Evolutionary conservation across 1,139 yeast species (phyloP).

Genomic region (Zhuliangozyma parablackwelliae): DNA sequence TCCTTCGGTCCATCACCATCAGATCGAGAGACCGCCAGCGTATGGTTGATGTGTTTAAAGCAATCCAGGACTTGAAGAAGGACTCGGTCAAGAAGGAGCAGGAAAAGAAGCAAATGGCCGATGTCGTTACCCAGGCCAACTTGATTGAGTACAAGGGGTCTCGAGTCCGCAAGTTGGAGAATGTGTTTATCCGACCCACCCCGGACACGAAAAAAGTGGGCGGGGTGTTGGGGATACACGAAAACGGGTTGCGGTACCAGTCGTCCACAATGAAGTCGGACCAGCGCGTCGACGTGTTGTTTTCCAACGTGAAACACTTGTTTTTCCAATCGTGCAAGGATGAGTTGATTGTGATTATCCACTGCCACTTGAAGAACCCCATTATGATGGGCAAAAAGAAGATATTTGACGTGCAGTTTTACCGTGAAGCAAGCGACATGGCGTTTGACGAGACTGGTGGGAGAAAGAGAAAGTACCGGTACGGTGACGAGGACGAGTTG

Average conservation of each 20-base stretch:
- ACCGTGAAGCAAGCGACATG: constrained; percentile 94
- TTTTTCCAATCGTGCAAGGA: constrained; percentile 96
- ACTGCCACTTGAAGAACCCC: constrained; percentile 88
- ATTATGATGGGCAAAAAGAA: constrained; percentile 94
- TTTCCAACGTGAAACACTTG: constrained; percentile 85
- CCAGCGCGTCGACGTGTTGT: constrained; percentile 82
- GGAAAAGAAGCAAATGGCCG: constrained; percentile 89
- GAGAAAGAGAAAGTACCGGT: constrained; percentile 80
- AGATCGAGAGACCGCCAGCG: constrained; percentile 90
- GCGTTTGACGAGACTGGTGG: constrained; percentile 98
- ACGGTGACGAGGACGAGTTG: constrained; percentile 97
- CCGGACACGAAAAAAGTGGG: constrained; percentile 95
- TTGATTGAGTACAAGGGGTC: constrained; percentile 74
- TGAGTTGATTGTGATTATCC: constrained; percentile 88
- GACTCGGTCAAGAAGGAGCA: constrained; percentile 87
- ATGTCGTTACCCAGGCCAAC: constrained; percentile 89
- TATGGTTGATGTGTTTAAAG: constrained; percentile 85
- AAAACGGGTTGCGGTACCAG: constrained; percentile 92
- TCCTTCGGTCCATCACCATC: constrained; percentile 80
- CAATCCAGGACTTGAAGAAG: constrained; percentile 88
- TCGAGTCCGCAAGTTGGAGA: constrained; percentile 81
- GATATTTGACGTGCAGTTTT: constrained; percentile 92
- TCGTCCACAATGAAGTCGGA: constrained; percentile 69
- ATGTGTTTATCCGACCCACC: constrained; percentile 88
- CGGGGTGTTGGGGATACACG: constrained; percentile 88